Conservation (phyloP, 768 basidiomycete species). For the Russula virescens region DNA sequence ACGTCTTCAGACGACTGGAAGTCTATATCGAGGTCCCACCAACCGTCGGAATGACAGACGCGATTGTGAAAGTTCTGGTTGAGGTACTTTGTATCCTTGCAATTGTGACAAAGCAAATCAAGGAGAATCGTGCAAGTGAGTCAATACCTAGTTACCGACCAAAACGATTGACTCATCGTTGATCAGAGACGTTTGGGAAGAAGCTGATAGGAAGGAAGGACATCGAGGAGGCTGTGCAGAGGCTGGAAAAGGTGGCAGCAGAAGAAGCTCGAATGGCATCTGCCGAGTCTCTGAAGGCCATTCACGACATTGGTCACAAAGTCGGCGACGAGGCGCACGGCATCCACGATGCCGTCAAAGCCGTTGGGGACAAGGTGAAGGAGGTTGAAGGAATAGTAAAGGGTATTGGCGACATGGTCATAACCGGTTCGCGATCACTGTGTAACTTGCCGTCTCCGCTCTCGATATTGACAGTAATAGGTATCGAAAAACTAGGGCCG, state of each 20-base stretch:
- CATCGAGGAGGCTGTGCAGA: neutral
- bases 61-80: neutral
- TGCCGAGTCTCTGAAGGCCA: neutral
- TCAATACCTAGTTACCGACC: fast-evolving
- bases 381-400: neutral
- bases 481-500: neutral
- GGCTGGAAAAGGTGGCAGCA: neutral
- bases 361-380: too few relatives aligned
- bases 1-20: neutral
- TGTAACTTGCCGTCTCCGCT: neutral
- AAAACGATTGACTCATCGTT: neutral
- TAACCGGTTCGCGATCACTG: neutral
- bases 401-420: neutral
- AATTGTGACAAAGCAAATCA: neutral
- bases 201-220: neutral
- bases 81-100: constrained; percentile 4
- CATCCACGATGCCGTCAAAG: too few relatives aligned
- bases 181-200: neutral
- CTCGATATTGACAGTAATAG: neutral
- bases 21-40: neutral
- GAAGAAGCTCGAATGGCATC: constrained; percentile 1
- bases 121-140: neutral
- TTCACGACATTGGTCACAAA: neutral
- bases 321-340: neutral
- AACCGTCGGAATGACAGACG: neutral